Base-by-base conservation (phyloP, 768 basidiomycete species). In the Coprinopsis sp. region DNA sequence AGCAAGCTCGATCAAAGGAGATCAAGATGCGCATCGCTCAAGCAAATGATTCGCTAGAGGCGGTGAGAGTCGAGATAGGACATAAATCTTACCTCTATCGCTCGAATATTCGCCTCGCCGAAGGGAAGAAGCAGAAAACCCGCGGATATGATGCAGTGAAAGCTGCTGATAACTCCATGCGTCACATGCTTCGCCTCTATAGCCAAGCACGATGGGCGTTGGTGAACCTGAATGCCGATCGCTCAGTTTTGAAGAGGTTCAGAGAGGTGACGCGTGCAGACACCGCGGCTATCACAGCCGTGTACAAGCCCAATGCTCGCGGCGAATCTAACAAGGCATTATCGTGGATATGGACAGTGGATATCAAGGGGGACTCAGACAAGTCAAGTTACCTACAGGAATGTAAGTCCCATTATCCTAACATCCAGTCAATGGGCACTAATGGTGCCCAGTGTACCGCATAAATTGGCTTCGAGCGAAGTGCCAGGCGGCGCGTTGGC, bases 41-140 rank as follows among this genome's bases (percentile, higher is more conserved):
- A 29, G 4, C 28, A 29, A 2, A n/a, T 37, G 23, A 28, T 22
- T 38, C 14, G 33, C 23, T 38, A 48, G 55, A 50, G 41, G 14
- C 7, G 50, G 54, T 47, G 31, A 14, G 34, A 8, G 6, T 37
- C 16, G 34, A 37, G 34, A 48, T 53, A 24, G 37, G 51, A 11
- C 13, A 10, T 13, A 4, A 19, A n/a, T 33, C 25, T 47, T 27
- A 3, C 5, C 25, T 16, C 27, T 24, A 3, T n/a, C 34, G 21
- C 8, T 8, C 8, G n/a, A 37, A 37, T 19, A 37, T 37, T 6
- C 16, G n/a, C 1, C 5, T 24, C n/a, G 37, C 46, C 3, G 25
- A 12, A 1, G 46, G 46, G 1, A 39, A 47, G 14, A 24, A 31
- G 2, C 24, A 29, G 18, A 24, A 16, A 2, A 47, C 46, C 14